Percentiles rank a stretch among this genome's conserved stretches.
These are phyloP conservation scores for Alternaria metachromatica DNA, from an alignment of 2,329 filamentous ascomycete genomes.

Conservation along the genomic window DNA sequence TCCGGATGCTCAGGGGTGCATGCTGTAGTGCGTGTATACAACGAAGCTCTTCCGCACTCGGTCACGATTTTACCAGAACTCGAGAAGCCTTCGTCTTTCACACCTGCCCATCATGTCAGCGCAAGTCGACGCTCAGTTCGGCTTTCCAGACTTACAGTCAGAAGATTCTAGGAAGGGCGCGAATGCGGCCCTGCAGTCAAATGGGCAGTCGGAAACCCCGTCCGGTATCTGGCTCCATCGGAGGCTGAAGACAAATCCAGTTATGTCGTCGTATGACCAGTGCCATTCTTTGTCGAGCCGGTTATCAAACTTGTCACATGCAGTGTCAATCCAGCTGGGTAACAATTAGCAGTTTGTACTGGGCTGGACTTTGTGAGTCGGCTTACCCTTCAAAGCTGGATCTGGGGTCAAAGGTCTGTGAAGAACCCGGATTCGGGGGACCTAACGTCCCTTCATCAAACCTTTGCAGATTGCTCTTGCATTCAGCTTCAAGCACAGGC, in stretches of 20 bases:
- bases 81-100: not conserved
- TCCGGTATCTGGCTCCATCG: not conserved
- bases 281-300: not conserved
- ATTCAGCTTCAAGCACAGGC: not conserved
- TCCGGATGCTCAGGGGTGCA: not conserved
- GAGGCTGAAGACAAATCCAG: not conserved
- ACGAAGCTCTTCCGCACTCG: not conserved
- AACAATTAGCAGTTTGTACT: not conserved
- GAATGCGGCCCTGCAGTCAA: not conserved
- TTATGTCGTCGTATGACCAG: rapidly evolving
- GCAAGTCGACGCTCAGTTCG: not conserved
- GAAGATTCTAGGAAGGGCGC: not conserved
- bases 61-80: not conserved
- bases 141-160: not conserved
- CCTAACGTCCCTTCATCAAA: not conserved
- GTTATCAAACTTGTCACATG: not conserved
- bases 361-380: not conserved
- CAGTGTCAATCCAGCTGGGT: not conserved
- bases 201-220: not conserved
- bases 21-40: not conserved
- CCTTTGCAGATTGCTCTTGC: not conserved
- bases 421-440: not conserved
- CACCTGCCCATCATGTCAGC: not conserved
- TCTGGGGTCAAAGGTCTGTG: not conserved
- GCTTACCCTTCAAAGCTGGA: not conserved